Evolutionary conservation across 164 flowering plant genomes (phyloP), one percentile per base, ranked within the genome.

Genomic region (Cinnamomum micranthum): DNA sequence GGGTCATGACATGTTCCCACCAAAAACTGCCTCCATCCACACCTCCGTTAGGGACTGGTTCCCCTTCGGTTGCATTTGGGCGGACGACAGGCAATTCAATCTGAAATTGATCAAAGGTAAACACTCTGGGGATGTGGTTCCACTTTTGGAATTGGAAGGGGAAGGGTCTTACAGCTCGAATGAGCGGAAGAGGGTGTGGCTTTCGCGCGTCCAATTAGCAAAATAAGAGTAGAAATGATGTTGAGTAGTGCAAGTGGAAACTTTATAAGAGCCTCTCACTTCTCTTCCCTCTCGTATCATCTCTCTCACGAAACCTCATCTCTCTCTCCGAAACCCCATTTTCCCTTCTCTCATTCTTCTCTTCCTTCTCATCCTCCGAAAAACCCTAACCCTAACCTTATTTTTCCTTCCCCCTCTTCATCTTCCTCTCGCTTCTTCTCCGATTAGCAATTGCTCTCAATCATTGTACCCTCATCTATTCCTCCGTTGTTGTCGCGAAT

Each of bases 21-120:
- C 7, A 47, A 88, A 78, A 47, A 79, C 89, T 47, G 83, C 89
- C 2, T 71, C 82, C 60, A 88, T 95, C 77, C 93, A 85, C 23
- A 23, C 71, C 25, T 85, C 88, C 14, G 83, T 87, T 27, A 84
- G 63, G 76, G 75, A 23, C 23, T 88, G 75, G 71, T 82, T 85
- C 70, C 98, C 51, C 51, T 93, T 88, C 69, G 87, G 84, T 82
- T 74, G 85, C 1, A 27, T 84, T 24, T 81, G 69, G 83, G 59
- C 66, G 11, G 24, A 50, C 52, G 68, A 75, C 20, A 27, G 31
- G 31, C 33, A 31, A 4, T 31, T 31, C 33, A 31, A 31, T 31
- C 6, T 31, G 0, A 31, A 31, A 31, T 31, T 31, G 6, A 31
- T 31, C 33, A 0, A 31, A 31, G 33, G 4, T 31, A 0, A 31